These are phyloP conservation scores for Vanrija humicola DNA, from an alignment of 1,284 basidiomycete genomes.

Conservation along the genomic window DNA sequence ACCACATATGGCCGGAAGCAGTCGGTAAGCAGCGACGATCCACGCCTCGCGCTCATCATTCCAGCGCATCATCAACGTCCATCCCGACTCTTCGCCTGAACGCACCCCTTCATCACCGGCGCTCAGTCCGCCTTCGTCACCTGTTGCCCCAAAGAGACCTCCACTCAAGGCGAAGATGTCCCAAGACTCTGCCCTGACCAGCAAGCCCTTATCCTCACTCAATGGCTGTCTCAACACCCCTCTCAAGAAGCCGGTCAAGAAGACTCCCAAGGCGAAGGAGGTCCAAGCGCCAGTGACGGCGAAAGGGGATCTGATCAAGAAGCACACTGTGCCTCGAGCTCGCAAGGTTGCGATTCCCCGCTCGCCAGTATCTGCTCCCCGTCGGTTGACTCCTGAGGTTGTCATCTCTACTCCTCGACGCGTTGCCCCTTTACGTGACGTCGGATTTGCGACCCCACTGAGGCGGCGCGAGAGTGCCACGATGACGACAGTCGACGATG, in stretches of 20 bases:
- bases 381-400: not conserved
- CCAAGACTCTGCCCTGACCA: not conserved
- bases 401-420: not conserved
- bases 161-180: slow-evolving; percentile 26
- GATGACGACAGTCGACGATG: not conserved
- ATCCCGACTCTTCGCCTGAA: slow-evolving; percentile 23
- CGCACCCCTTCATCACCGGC: not conserved
- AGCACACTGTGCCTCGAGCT: not conserved
- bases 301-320: no score
- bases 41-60: not conserved
- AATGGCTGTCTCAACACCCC: no score
- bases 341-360: not conserved
- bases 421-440: not conserved
- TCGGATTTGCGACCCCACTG: not conserved
- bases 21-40: slow-evolving; percentile 24
- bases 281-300: not conserved
- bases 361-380: not conserved
- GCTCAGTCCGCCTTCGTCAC: not conserved
- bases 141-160: slow-evolving; percentile 10
- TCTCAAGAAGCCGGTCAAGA: no score
- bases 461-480: not conserved
- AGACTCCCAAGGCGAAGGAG: not conserved
- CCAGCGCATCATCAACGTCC: slow-evolving; percentile 39
- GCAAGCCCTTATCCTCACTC: not conserved
- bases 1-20: slow-evolving; percentile 44